Evolutionary conservation across 257 asterid species (phyloP).

Genomic region (Primulina tabacum): DNA sequence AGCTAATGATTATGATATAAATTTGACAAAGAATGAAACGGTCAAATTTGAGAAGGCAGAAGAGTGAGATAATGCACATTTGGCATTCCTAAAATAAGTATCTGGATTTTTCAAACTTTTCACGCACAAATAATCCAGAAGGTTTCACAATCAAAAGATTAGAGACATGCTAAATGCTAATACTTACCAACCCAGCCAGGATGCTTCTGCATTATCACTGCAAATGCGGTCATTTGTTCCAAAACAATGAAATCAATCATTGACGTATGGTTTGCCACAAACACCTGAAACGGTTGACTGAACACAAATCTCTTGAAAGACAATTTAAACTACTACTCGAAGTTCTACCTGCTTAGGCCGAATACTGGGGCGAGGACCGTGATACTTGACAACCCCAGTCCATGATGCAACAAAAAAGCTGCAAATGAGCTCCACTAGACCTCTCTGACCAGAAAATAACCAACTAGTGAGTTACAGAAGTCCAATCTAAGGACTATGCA

Average conservation of each 20-base stretch:
- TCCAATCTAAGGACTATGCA: not conserved
- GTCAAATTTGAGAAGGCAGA: not conserved
- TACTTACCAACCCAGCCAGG: slow-evolving; percentile 99
- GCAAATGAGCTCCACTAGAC: slow-evolving; percentile 96
- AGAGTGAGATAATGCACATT: not conserved
- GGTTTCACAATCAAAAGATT: not conserved
- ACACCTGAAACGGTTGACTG: slow-evolving; percentile 57
- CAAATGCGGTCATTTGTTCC: slow-evolving; percentile 99
- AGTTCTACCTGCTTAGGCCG: slow-evolving; percentile 87
- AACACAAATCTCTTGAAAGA: slow-evolving; percentile 10
- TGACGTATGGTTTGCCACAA: slow-evolving; percentile 98
- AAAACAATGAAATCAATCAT: slow-evolving; percentile 95
- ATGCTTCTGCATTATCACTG: slow-evolving; percentile 99
- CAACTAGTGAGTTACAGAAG: slow-evolving; percentile 23
- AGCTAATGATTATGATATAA: slow-evolving; percentile 3
- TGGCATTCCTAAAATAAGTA: not conserved
- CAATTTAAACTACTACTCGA: slow-evolving; percentile 16
- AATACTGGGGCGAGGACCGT: slow-evolving; percentile 96
- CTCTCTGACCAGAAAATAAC: slow-evolving; percentile 49
- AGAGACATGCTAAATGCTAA: not conserved
- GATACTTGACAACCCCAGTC: slow-evolving; percentile 99
- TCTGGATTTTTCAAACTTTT: not conserved
- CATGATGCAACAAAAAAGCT: slow-evolving; percentile 97
- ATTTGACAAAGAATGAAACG: not conserved
- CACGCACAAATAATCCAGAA: slow-evolving; percentile 7